Evolutionary conservation across 2,329 filamentous ascomycete genomes (phyloP).

Genomic region (Xenoacremonium recifei): DNA sequence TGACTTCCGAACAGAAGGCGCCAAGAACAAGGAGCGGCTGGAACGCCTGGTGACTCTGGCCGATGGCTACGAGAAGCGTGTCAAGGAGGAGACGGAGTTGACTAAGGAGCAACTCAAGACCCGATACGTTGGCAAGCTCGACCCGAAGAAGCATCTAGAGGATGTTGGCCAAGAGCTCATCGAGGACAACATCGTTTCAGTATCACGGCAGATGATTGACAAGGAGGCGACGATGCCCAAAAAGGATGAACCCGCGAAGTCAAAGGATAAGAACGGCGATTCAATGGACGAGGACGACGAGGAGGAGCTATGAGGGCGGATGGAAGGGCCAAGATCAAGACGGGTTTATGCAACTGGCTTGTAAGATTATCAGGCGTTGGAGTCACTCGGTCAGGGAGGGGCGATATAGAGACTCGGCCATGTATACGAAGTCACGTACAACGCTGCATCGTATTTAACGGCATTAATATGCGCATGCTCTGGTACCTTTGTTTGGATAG

Average conservation of each 20-base stretch:
- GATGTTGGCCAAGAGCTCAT: slow-evolving; percentile 95
- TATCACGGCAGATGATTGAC: slow-evolving; percentile 99
- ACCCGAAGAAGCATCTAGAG: slow-evolving; percentile 98
- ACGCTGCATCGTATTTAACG: slow-evolving; percentile 21
- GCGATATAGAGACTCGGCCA: slow-evolving; percentile 26
- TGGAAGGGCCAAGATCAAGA: slow-evolving; percentile 13
- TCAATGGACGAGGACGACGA: slow-evolving; percentile 72
- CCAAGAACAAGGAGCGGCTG: slow-evolving; percentile 83
- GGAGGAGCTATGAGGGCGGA: slow-evolving; percentile 44
- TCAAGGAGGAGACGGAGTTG: slow-evolving; percentile 97
- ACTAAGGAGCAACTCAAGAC: slow-evolving; percentile 98
- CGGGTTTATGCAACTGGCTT: slow-evolving; percentile 25
- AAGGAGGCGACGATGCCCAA: slow-evolving; percentile 93
- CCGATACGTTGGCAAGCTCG: slow-evolving; percentile 96
- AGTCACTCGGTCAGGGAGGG: slow-evolving; percentile 26
- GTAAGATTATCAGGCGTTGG: slow-evolving; percentile 33
- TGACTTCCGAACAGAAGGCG: slow-evolving; percentile 83
- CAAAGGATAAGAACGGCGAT: slow-evolving; percentile 51
- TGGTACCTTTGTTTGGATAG: too few species aligned
- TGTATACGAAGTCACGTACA: slow-evolving; percentile 24
- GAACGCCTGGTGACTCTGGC: slow-evolving; percentile 85
- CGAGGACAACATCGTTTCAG: slow-evolving; percentile 98
- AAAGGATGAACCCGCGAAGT: slow-evolving; percentile 51
- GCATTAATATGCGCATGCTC: slow-evolving; percentile 9
- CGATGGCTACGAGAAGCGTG: slow-evolving; percentile 96